These are phyloP conservation scores for Aureobasidium sp. DNA, from an alignment of 2,329 filamentous ascomycete genomes.

Conservation along the genomic window DNA sequence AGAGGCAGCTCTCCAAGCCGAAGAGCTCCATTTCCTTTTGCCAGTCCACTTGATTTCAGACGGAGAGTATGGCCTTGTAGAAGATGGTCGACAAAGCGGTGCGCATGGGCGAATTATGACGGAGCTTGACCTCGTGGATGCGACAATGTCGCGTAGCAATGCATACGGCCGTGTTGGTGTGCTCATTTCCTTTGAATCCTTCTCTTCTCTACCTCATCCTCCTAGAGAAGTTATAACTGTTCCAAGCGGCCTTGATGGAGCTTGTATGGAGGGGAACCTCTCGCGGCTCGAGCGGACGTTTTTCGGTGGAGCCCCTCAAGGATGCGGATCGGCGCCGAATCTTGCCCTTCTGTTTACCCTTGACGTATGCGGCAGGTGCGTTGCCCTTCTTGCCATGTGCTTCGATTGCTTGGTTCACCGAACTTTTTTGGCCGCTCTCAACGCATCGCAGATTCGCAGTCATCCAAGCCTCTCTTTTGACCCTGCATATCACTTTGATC, in stretches of 20 bases:
- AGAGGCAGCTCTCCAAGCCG: neutral
- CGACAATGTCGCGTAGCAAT: constrained; percentile 7
- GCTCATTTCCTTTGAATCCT: constrained; percentile 1
- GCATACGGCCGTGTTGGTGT: constrained; percentile 12
- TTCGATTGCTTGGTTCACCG: constrained; percentile 11
- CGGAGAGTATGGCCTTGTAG: neutral
- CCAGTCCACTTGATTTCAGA: neutral
- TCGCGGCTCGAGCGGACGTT: neutral
- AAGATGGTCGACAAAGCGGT: neutral
- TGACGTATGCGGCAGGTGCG: neutral
- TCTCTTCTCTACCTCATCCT: constrained; percentile 17
- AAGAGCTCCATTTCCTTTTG: constrained; percentile 2
- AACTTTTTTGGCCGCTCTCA: constrained; percentile 4
- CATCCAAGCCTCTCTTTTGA: neutral
- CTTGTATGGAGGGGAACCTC: neutral
- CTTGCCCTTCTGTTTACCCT: neutral
- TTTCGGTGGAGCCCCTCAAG: neutral
- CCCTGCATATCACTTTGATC: neutral
- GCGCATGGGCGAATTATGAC: neutral
- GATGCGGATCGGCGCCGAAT: constrained; percentile 2
- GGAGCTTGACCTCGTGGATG: neutral
- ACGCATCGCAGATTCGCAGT: neutral
- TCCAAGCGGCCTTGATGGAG: neutral
- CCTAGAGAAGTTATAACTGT: neutral
- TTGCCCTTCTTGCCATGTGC: constrained; percentile 4